A percentile compares a stretch with the other conserved stretches of the same genome.
Evolutionary conservation across 306 rosid genomes (phyloP).

Genomic region (Lathyrus aphaca): DNA sequence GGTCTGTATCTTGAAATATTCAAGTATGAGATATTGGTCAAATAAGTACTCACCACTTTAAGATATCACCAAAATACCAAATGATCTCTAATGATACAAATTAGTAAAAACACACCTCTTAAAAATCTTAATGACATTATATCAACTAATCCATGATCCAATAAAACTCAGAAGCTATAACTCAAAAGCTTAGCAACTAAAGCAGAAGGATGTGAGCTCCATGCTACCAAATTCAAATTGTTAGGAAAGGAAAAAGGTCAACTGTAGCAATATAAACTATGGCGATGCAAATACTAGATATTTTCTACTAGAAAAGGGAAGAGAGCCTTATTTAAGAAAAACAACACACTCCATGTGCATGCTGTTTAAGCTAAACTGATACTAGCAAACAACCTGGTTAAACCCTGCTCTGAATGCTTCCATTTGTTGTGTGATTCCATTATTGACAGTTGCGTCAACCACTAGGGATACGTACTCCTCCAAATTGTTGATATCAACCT

Average conservation of each 20-base stretch:
- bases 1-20: not conserved
- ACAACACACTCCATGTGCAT: not conserved
- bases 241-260: not conserved
- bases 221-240: constrained; percentile 3
- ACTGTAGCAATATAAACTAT: not conserved
- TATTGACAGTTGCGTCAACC: constrained; percentile 86
- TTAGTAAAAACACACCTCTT: not conserved
- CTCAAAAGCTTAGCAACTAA: not conserved
- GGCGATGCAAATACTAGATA: not conserved
- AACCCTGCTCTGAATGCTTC: constrained; percentile 96
- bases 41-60: not conserved
- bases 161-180: not conserved
- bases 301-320: not conserved
- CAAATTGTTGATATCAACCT: constrained; percentile 89
- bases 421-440: constrained; percentile 78
- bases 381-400: constrained; percentile 69
- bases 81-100: not conserved
- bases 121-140: not conserved
- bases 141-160: not conserved
- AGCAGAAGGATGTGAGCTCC: constrained; percentile 4
- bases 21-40: not conserved
- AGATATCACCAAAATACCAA: not conserved
- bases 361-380: not conserved
- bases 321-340: not conserved
- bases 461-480: constrained; percentile 84